These are phyloP conservation scores for Colletotrichum noveboracense DNA, from an alignment of 2,329 filamentous ascomycete genomes.

Conservation along the genomic window DNA sequence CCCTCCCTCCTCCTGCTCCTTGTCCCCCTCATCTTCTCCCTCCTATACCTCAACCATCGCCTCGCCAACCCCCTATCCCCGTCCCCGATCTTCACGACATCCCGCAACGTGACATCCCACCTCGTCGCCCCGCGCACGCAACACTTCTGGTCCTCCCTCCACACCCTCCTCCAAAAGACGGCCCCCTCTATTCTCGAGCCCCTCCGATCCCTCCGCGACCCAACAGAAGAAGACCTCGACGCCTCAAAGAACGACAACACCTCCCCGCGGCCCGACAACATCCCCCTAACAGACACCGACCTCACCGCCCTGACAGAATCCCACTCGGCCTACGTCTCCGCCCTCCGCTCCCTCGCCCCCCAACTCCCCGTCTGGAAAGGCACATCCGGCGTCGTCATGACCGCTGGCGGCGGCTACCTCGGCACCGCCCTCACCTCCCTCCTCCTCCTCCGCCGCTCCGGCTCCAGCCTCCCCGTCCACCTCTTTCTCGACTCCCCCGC, in stretches of 20 bases:
- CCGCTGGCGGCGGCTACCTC: constrained; percentile 51
- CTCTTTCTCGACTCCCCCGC: constrained; percentile 37
- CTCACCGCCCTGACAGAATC: neutral
- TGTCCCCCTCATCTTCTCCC: neutral
- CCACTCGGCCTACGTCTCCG: constrained; percentile 34
- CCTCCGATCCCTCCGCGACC: neutral
- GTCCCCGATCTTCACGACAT: neutral
- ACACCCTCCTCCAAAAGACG: neutral
- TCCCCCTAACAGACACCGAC: too few relatives aligned
- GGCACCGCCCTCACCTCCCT: constrained; percentile 55
- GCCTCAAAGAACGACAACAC: neutral
- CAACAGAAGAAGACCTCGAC: constrained; percentile 10
- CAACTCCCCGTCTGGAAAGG: constrained; percentile 32
- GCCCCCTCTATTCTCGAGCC: neutral
- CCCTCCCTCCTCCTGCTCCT: neutral
- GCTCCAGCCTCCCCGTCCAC: constrained; percentile 53
- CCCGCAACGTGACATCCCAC: constrained; percentile 2
- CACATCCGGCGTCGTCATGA: constrained; percentile 55
- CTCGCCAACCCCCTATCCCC: neutral
- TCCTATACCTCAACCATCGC: neutral
- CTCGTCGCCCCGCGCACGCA: constrained; percentile 4
- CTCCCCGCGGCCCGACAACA: constrained; percentile 17
- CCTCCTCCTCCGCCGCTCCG: constrained; percentile 55
- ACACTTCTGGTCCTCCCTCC: constrained; percentile 15
- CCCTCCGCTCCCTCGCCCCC: constrained; percentile 32